Evolutionary conservation across 306 rosid genomes (phyloP), one percentile per base, ranked within the genome.

Genomic region (Lotus japonicus): DNA sequence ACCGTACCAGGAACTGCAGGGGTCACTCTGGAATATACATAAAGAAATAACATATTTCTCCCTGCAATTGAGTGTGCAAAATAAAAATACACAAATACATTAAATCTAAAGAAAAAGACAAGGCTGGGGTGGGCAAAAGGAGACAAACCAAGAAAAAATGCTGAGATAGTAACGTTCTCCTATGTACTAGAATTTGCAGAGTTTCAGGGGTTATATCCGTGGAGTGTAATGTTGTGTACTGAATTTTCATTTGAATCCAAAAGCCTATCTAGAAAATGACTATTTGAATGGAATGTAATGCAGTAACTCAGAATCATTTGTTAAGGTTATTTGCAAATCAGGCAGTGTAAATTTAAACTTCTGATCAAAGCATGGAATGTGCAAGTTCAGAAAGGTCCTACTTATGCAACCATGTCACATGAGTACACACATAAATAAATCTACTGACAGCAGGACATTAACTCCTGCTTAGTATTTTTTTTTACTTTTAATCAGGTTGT

Each of bases 1-100:
- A 52, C 65, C 13, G 15, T 38, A 60, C 6, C 31, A 67, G 57
- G 68, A 81, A 57, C 67, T 64, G 44, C 43, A 21, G 26, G 53
- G 11, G 58, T 48, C 55, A 60, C 59, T 77, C 74, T 44, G 54
- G 57, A 79, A 79, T 64, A 58, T 69, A 52, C 11, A 56, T 46
- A 8, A 43, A 18, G 57, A 46, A 33, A 18, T 44, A 70, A 61
- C 66, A 70, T 69, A 8, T 33, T 60, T 67, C 62, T 46, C 38
- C 56, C 49, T 43, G 73, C 78, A 48, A 18, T 13, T 11, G 17
- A 55, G 68, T n/a, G 5, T 59, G 21, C 31, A 61, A 17, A 13
- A 5, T 6, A 15, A 61, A 17, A 13, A 5, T 6, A 15, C 44
- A 46, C 7, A 26, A n/a, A 14, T 46, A 14, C 46, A 28, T 9